Conservation (phyloP, 2,329 filamentous ascomycete species). For the Neodidymelliopsis sp. region DNA sequence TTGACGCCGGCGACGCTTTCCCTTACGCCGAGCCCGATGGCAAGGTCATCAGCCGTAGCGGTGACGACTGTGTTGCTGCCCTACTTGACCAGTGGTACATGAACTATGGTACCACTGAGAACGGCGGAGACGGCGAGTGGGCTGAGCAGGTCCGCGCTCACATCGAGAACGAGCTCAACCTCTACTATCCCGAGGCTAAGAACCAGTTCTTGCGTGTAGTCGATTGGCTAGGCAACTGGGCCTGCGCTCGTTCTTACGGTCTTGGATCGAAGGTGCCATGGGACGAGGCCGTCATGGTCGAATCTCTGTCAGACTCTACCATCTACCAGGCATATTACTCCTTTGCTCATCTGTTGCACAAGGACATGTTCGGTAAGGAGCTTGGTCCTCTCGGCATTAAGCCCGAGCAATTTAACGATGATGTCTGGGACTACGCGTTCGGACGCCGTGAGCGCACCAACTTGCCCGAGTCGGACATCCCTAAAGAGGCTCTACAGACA, state of each 20-base stretch:
- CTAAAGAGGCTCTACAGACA: conserved; percentile 73
- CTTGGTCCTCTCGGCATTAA: conserved; percentile 59
- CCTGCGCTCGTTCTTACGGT: conserved; percentile 89
- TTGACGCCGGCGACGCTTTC: conserved; percentile 82
- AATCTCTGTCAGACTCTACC: conserved; percentile 89
- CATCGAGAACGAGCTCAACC: conserved; percentile 70
- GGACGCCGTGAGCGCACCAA: conserved; percentile 75
- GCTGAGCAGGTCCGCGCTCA: conserved; percentile 66
- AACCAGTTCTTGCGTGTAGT: conserved; percentile 80
- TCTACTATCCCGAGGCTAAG: conserved; percentile 69
- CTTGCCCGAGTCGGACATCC: conserved; percentile 75
- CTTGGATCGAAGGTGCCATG: conserved; percentile 94
- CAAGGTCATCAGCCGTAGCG: conserved; percentile 84
- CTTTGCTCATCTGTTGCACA: conserved; percentile 72
- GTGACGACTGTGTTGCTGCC: conserved; percentile 91
- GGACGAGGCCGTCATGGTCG: conserved; percentile 89
- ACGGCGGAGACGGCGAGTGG: conserved; percentile 79
- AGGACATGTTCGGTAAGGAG: conserved; percentile 80
- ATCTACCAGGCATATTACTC: conserved; percentile 83
- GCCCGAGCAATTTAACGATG: conserved; percentile 88
- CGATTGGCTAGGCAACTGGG: conserved; percentile 87
- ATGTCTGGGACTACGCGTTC: conserved; percentile 97
- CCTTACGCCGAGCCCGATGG: conserved; percentile 93
- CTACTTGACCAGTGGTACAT: conserved; percentile 98
- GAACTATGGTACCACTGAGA: conserved; percentile 76